Percentiles rank a stretch among this genome's conserved stretches.
Evolutionary conservation across 768 basidiomycete genomes (phyloP).

Genomic region (Calocera viscosa): DNA sequence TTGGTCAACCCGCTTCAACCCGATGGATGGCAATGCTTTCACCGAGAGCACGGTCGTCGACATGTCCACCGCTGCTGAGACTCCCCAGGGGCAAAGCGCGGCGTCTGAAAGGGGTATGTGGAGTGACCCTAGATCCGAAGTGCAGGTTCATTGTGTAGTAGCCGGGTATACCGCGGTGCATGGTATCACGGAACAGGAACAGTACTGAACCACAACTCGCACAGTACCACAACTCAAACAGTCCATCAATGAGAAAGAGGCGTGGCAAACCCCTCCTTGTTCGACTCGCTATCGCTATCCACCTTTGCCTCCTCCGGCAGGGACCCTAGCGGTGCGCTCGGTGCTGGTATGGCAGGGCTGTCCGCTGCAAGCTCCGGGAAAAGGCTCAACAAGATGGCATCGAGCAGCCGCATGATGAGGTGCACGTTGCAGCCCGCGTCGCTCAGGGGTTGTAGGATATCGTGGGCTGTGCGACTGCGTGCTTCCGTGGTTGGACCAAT

Average conservation of each 20-base stretch:
- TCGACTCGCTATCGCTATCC: background rate
- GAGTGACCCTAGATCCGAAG: no score
- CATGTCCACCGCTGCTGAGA: no score
- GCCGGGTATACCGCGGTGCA: no score
- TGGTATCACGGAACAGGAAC: no score
- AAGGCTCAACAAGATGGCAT: constrained; percentile 52
- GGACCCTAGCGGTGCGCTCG: background rate
- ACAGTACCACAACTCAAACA: background rate
- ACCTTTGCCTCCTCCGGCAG: background rate
- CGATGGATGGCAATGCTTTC: background rate
- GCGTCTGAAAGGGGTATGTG: no score
- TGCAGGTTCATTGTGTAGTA: no score
- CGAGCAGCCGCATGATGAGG: constrained; percentile 58
- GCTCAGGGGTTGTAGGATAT: constrained; percentile 22
- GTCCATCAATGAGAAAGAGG: background rate
- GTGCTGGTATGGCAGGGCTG: background rate
- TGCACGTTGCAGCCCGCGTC: constrained; percentile 61
- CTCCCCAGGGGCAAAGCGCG: no score
- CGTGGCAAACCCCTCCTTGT: constrained; percentile 5
- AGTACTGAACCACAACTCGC: no score
- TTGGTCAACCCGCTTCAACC: background rate
- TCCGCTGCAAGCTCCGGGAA: constrained; percentile 63
- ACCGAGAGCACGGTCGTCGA: background rate
- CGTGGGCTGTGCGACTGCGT: constrained; percentile 10
- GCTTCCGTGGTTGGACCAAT: background rate